Evolutionary conservation across 2,329 filamentous ascomycete species (phyloP).

Genomic region (Fusarium nurragi): DNA sequence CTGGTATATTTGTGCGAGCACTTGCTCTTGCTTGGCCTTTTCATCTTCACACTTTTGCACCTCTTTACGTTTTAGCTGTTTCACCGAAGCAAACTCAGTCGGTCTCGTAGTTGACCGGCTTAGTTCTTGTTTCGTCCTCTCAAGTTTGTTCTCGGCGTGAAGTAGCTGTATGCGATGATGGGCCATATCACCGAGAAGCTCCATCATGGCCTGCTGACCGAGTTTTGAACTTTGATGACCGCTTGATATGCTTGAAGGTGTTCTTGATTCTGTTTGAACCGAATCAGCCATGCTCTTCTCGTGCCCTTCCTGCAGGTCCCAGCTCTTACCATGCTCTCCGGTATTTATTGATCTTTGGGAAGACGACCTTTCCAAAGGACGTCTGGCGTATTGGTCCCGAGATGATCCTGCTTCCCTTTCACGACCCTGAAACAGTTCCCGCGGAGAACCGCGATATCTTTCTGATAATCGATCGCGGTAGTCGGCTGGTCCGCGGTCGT

Average conservation of each 20-base stretch:
- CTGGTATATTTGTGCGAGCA: slow-evolving; percentile 15
- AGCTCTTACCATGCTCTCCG: slow-evolving; percentile 30
- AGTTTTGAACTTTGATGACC: neutral
- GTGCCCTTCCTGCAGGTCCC: neutral
- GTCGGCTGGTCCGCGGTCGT: slow-evolving; percentile 15
- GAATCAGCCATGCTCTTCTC: slow-evolving; percentile 3
- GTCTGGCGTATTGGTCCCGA: neutral
- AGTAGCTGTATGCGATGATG: slow-evolving; percentile 31
- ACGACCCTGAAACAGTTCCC: slow-evolving; percentile 11
- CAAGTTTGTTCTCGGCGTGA: slow-evolving; percentile 27
- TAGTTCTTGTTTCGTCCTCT: slow-evolving; percentile 24
- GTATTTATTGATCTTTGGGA: slow-evolving; percentile 10
- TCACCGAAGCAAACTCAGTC: slow-evolving; percentile 37
- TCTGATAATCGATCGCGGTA: slow-evolving; percentile 23
- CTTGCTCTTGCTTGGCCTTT: slow-evolving; percentile 1
- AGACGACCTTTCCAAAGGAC: slow-evolving; percentile 1
- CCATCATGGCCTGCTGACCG: slow-evolving; percentile 24
- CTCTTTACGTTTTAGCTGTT: slow-evolving; percentile 31
- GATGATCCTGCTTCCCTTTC: slow-evolving; percentile 2
- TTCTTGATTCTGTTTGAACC: slow-evolving; percentile 4
- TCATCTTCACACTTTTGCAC: slow-evolving; percentile 20
- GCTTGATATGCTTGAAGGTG: neutral
- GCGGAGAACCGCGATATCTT: slow-evolving; percentile 11
- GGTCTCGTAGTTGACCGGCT: slow-evolving; percentile 24
- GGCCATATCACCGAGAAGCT: slow-evolving; percentile 39